Conservation (phyloP, 2,329 filamentous ascomycete species). For the Xylaria sp. region DNA sequence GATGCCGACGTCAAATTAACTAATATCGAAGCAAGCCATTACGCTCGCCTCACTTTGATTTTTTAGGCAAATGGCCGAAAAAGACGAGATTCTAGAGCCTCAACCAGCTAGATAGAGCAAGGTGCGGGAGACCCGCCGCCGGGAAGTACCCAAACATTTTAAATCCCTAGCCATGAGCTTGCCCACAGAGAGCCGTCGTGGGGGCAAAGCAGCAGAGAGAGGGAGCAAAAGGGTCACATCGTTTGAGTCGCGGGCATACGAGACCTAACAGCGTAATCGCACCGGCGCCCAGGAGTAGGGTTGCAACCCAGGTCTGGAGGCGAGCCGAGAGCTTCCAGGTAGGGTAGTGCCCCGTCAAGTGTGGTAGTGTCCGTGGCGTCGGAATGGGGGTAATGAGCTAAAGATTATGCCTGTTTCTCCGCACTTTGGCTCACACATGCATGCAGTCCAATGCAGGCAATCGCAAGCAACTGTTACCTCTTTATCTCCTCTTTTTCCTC, state of each 20-base stretch:
- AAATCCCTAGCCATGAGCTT: conserved; percentile 33
- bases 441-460: conserved; percentile 35
- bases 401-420: conserved; percentile 38
- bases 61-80: conserved; percentile 49
- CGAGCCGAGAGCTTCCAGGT: conserved; percentile 40
- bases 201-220: neutral
- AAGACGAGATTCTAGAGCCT: conserved; percentile 51
- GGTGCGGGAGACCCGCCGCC: conserved; percentile 50
- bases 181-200: neutral
- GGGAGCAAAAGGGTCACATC: conserved; percentile 37
- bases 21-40: conserved; percentile 42
- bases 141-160: conserved; percentile 46
- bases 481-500: conserved; percentile 31
- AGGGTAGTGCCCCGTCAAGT: conserved; percentile 39
- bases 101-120: conserved; percentile 46
- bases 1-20: conserved; percentile 42
- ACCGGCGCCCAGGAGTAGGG: conserved; percentile 30
- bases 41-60: conserved; percentile 46
- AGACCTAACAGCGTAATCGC: conserved; percentile 32
- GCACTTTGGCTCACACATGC: conserved; percentile 39
- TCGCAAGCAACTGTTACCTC: conserved; percentile 33
- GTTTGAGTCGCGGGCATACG: conserved; percentile 32
- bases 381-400: conserved; percentile 30
- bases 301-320: conserved; percentile 35
- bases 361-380: conserved; percentile 39